Evolutionary conservation across 2,329 filamentous ascomycete genomes (phyloP), one percentile per base, ranked within the genome.

Genomic region (Talaromyces islandicus): DNA sequence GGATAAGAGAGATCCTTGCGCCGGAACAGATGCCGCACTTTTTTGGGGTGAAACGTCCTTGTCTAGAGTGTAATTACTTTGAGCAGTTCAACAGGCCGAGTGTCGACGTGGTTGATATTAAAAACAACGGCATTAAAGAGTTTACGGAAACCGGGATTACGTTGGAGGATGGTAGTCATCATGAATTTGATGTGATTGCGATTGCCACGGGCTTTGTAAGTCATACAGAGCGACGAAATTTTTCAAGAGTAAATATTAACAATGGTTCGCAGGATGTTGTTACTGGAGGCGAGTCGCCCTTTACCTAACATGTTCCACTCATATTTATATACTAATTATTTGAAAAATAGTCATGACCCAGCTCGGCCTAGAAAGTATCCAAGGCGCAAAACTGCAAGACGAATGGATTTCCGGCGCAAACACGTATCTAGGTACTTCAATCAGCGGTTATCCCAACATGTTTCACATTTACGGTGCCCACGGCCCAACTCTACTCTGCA

Each of bases 391-490:
- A 0, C 64, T 78, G 5, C 64, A 67, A 4, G 70, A 77, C 24
- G 68, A 72, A 3, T 79, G 77, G 63, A 66, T 65, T 25, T 60
- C 69, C 0, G 73, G 72, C 0, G 71, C 73, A 4, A 65, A 67
- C 32, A 75, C 75, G 0, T 78, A 75, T 59, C 64, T 82, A 1
- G 80, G 79, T 1, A 70, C 77, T 29, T 72, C 73, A 0, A 71
- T 75, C 10, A 63, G 71, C n/a, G 70, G 72, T 3, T 78, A 77
- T 62, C 76, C 78, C 1, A 81, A 81, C 57, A 73, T 80, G 71
- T 81, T 82, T 70, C 77, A 78, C 60, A 65, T 81, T 56, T 85
- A 85, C 65, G 83, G 83, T 0, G 72, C 78, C 0, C 84, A 87
- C 25, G 81, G 75, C 0, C 84, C 84, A 0, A 85, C 83, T 0